These are phyloP conservation scores for Warburgia ugandensis DNA, from an alignment of 164 flowering plant species.

Conservation along the genomic window DNA sequence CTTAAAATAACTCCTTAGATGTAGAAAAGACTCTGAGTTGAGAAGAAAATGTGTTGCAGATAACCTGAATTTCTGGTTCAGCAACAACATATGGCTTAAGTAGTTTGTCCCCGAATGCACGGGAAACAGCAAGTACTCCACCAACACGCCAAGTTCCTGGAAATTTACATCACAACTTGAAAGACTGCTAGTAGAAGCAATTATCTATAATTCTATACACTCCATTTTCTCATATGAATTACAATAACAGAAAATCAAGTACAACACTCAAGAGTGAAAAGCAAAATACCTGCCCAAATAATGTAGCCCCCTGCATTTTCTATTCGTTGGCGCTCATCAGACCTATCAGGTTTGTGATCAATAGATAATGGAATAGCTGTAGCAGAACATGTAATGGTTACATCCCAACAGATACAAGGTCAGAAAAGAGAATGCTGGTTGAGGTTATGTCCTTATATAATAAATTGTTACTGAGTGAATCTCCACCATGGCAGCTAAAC, in stretches of 20 bases:
- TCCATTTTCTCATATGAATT: not conserved
- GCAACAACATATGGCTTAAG: conserved; percentile 76
- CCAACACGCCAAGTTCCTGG: conserved; percentile 92
- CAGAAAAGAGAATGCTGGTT: too few relatives aligned
- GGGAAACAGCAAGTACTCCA: conserved; percentile 87
- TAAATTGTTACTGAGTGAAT: too few relatives aligned
- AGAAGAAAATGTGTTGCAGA: not conserved
- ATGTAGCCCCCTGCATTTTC: conserved; percentile 81
- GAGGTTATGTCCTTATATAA: too few relatives aligned
- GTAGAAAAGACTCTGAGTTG: too few relatives aligned
- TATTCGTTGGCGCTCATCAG: conserved; percentile 76
- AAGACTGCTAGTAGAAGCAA: not conserved
- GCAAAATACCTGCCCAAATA: conserved; percentile 62
- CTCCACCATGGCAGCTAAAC: too few relatives aligned
- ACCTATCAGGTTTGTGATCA: conserved; percentile 86
- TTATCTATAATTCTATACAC: not conserved
- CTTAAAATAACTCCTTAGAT: too few relatives aligned
- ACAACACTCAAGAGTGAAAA: not conserved
- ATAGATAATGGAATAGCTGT: conserved; percentile 63
- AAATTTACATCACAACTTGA: conserved; percentile 1
- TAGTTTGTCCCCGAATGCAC: conserved; percentile 81
- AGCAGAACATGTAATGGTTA: too few relatives aligned
- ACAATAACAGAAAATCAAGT: conserved; percentile 2
- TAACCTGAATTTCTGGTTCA: conserved; percentile 88
- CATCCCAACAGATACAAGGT: too few relatives aligned